A percentile compares a stretch with the other conserved stretches of the same genome.
phyloP scores from a whole-genome alignment of 2,329 filamentous ascomycete genomes.

The Aspergillus sp. region DNA sequence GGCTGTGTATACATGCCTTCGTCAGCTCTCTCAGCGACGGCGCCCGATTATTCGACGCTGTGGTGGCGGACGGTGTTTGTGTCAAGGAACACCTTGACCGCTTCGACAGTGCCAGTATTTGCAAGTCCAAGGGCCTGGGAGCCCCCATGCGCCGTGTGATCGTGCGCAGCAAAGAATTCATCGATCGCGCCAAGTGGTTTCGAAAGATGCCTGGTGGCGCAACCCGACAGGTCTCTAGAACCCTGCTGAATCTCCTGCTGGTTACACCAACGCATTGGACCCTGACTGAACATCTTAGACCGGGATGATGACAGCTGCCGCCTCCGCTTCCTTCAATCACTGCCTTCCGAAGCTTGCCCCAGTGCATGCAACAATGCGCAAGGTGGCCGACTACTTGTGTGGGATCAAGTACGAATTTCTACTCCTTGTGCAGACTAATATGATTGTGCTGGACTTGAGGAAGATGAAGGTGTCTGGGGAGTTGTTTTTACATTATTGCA shows the following conservation, averaged over 20 bases:
- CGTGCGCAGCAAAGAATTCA: constrained; percentile 52
- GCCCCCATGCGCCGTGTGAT: constrained; percentile 72
- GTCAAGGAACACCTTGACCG: constrained; percentile 62
- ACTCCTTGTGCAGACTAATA: constrained; percentile 28
- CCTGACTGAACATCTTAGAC: constrained; percentile 15
- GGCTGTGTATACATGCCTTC: no score
- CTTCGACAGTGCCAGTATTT: constrained; percentile 69
- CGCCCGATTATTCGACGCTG: constrained; percentile 73
- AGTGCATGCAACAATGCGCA: constrained; percentile 22
- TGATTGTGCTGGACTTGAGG: constrained; percentile 26
- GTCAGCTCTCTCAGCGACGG: constrained; percentile 51
- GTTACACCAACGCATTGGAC: not conserved
- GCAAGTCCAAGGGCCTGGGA: constrained; percentile 74
- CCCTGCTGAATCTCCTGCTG: no score
- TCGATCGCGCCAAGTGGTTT: constrained; percentile 64
- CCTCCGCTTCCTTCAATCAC: constrained; percentile 19
- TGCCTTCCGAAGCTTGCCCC: constrained; percentile 20
- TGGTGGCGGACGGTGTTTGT: constrained; percentile 61
- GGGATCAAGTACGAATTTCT: constrained; percentile 21
- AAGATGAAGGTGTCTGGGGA: constrained; percentile 17
- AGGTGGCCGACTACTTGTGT: constrained; percentile 19
- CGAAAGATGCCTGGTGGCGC: constrained; percentile 76
- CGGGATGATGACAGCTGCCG: constrained; percentile 30
- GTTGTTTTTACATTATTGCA: constrained; percentile 20
- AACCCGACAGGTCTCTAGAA: constrained; percentile 54